Percentiles rank a stretch among this genome's conserved stretches.
Evolutionary conservation across 768 basidiomycete species (phyloP).

Genomic region (Calocera viscosa): DNA sequence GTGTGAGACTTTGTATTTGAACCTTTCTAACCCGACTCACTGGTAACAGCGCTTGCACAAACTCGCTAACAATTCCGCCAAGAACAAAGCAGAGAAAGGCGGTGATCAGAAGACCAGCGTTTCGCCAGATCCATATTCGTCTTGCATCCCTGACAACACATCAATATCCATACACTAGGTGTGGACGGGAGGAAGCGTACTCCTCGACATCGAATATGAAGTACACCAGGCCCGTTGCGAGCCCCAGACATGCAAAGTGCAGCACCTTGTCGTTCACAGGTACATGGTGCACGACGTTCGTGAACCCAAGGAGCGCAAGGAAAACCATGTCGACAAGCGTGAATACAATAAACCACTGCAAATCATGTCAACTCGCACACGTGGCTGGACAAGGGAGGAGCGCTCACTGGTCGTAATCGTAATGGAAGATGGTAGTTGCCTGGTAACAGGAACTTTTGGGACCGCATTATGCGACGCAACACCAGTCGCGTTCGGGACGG

Average conservation of each 20-base stretch:
- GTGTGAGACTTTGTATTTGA: constrained; percentile 9
- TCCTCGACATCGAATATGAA: constrained; percentile 82
- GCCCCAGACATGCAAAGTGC: constrained; percentile 61
- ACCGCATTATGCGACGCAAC: constrained; percentile 41
- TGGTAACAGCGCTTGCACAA: constrained; percentile 67
- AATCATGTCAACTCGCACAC: constrained; percentile 15
- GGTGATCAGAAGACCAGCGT: constrained; percentile 57
- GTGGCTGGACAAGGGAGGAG: constrained; percentile 8
- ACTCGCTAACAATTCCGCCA: constrained; percentile 68
- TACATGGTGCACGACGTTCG: constrained; percentile 44
- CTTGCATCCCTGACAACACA: constrained; percentile 45
- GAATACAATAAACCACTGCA: constrained; percentile 69
- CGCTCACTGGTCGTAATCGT: constrained; percentile 53
- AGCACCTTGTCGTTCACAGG: constrained; percentile 35
- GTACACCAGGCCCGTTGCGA: constrained; percentile 72
- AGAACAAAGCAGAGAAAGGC: constrained; percentile 59
- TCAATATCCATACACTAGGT: neutral
- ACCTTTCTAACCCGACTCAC: constrained; percentile 30
- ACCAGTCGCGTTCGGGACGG: neutral
- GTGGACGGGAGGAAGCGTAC: constrained; percentile 33
- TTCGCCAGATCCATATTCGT: constrained; percentile 79
- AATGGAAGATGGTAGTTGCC: constrained; percentile 53
- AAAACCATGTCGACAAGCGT: constrained; percentile 54
- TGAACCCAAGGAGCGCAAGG: constrained; percentile 66
- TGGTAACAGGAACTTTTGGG: constrained; percentile 47